Conservation (phyloP, 2,329 filamentous ascomycete genomes). For the Aureobasidium musti region DNA sequence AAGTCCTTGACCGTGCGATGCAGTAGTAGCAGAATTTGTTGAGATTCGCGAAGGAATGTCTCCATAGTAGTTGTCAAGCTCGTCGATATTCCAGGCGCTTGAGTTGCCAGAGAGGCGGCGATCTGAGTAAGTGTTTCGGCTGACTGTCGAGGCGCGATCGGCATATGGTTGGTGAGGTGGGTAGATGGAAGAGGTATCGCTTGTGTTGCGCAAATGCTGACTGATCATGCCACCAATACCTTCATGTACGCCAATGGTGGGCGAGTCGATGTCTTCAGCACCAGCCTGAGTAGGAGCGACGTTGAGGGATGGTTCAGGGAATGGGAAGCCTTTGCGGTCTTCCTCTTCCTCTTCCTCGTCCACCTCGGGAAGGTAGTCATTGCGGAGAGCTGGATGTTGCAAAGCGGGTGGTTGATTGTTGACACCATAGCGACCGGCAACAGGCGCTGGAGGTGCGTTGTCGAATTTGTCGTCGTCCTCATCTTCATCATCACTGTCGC, state of each 20-base stretch:
- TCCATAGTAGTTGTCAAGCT: constrained; percentile 47
- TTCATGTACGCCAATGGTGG: constrained; percentile 68
- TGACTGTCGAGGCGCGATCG: constrained; percentile 36
- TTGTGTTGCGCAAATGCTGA: constrained; percentile 73
- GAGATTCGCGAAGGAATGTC: constrained; percentile 43
- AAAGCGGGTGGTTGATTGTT: constrained; percentile 40
- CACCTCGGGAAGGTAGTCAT: constrained; percentile 34
- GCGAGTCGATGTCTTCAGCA: constrained; percentile 63
- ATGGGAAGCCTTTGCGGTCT: constrained; percentile 29
- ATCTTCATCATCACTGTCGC: constrained; percentile 46
- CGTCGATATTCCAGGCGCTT: constrained; percentile 57
- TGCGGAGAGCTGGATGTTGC: constrained; percentile 41
- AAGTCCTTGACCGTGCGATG: constrained; percentile 20
- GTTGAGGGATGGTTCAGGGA: constrained; percentile 9
- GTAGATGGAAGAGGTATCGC: constrained; percentile 78
- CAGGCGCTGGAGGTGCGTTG: constrained; percentile 1
- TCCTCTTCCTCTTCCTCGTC: constrained; percentile 39
- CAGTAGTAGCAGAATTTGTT: constrained; percentile 40
- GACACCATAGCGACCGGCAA: constrained; percentile 39
- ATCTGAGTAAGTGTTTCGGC: constrained; percentile 26
- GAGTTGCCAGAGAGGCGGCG: constrained; percentile 7
- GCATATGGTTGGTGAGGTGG: constrained; percentile 50
- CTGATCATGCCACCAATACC: constrained; percentile 62
- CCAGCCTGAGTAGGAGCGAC: constrained; percentile 31
- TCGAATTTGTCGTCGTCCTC: constrained; percentile 35